Evolutionary conservation across 805 yeast species (phyloP).

Genomic region (Yamadazyma endophytica): DNA sequence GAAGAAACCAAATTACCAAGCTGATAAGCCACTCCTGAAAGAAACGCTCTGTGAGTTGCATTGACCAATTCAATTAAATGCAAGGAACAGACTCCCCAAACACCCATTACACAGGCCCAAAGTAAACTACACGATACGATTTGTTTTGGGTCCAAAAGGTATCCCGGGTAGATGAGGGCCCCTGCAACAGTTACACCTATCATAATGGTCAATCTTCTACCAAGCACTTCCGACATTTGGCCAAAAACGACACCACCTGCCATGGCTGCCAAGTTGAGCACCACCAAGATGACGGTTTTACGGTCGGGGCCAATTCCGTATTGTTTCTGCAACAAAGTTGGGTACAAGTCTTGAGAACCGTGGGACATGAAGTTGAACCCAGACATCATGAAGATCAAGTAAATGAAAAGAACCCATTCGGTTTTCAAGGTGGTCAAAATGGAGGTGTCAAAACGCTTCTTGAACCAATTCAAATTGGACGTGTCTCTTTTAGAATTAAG

Average conservation of each 20-base stretch:
- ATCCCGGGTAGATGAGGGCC: conserved; percentile 61
- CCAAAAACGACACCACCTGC: conserved; percentile 62
- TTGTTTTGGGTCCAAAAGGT: too few relatives aligned
- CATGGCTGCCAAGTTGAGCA: conserved; percentile 66
- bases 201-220: conserved; percentile 57
- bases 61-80: conserved; percentile 60
- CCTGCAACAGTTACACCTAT: conserved; percentile 51
- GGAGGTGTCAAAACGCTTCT: conserved; percentile 8
- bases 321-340: conserved; percentile 57
- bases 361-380: conserved; percentile 72
- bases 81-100: conserved; percentile 68
- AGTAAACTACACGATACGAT: too few relatives aligned
- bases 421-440: conserved; percentile 19
- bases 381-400: conserved; percentile 46
- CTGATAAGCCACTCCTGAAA: conserved; percentile 63
- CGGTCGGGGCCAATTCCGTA: conserved; percentile 41
- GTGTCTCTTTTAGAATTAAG: neutral
- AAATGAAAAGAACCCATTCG: conserved; percentile 39
- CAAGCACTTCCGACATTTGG: conserved; percentile 52
- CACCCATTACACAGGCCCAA: conserved; percentile 67
- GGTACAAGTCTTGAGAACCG: conserved; percentile 71
- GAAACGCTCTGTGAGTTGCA: conserved; percentile 50
- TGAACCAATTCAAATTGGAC: conserved; percentile 2
- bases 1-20: conserved; percentile 70
- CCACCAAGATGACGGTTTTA: conserved; percentile 56